Evolutionary conservation across 1,139 yeast genomes (phyloP).

Genomic region (Saccharomyces hybrid): DNA sequence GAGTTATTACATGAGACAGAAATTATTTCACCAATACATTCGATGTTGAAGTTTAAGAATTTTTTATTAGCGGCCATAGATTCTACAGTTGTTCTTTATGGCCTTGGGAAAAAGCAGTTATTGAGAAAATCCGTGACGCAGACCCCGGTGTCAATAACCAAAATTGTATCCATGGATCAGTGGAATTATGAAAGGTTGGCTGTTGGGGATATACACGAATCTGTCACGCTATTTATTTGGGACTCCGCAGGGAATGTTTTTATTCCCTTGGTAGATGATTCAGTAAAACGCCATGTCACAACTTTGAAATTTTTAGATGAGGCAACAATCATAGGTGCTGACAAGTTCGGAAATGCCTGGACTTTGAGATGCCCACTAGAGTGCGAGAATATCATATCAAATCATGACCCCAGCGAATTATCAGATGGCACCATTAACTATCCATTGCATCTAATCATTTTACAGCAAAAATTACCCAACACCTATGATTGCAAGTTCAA

Average conservation of each 20-base stretch:
- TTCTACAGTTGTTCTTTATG: slow-evolving; percentile 52
- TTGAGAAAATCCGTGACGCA: slow-evolving; percentile 53
- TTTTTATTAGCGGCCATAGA: slow-evolving; percentile 55
- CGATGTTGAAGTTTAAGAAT: slow-evolving; percentile 53
- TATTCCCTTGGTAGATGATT: slow-evolving; percentile 63
- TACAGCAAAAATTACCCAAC: slow-evolving; percentile 13
- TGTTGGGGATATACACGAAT: slow-evolving; percentile 60
- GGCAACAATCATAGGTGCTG: slow-evolving; percentile 79
- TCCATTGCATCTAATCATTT: not conserved
- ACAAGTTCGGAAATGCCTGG: slow-evolving; percentile 76
- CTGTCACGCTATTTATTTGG: slow-evolving; percentile 52
- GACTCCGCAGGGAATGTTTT: slow-evolving; percentile 46
- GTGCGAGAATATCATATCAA: slow-evolving; percentile 10
- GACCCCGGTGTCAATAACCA: slow-evolving; percentile 34
- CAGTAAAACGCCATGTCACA: slow-evolving; percentile 59
- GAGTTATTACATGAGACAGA: slow-evolving; percentile 56
- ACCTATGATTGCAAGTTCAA: slow-evolving; percentile 38
- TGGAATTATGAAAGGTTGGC: slow-evolving; percentile 54
- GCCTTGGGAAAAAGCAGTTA: slow-evolving; percentile 72
- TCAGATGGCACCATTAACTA: not conserved
- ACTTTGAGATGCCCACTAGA: slow-evolving; percentile 52
- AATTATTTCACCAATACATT: slow-evolving; percentile 43
- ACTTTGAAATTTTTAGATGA: slow-evolving; percentile 55
- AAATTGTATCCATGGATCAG: slow-evolving; percentile 44
- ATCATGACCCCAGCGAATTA: not conserved